Evolutionary conservation across 169 alveolate species (phyloP), one percentile per base, ranked within the genome.

Genomic region (Babesia ovis): DNA sequence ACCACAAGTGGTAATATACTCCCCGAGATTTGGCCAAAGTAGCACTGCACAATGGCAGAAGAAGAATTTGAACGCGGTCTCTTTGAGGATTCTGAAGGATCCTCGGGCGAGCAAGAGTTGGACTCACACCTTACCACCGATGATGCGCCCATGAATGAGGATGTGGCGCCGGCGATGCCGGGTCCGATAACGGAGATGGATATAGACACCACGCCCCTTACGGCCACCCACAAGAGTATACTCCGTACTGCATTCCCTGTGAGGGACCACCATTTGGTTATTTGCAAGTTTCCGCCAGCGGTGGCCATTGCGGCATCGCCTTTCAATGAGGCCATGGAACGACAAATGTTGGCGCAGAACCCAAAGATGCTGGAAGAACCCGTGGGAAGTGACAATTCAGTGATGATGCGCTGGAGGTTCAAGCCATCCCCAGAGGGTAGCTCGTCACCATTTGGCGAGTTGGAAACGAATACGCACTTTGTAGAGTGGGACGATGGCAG

Each of bases 401-500:
- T 51, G 23, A 68, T 68, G 79, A 64, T 74, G 50, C 70, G 77
- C 16, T 74, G 77, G 77, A 41, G 74, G 25, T 64, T 64, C n/a
- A 48, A 31, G 35, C 27, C 42, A 9, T 1, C 42, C 20, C 2
- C 31, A 12, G 41, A 31, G 34, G 66, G 55, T 42, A 34, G 57
- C 67, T 4, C 39, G 32, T 68, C 20, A 39, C 60, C 61, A 3
- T 57, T 51, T 37, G 53, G 66, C 18, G 69, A 8, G 29, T 29
- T 58, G 3, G 85, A 75, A 51, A 81, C 83, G 11, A 81, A 81
- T 53, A 57, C 80, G n/a, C 82, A 72, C 45, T 31, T 81, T 12
- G 89, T 81, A 3, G 71, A 57, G 48, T 81, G 89, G 89, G 89
- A 81, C 35, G 85, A 81, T 39, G 85, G 85, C 23, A 64, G 75